A percentile compares a stretch with the other conserved stretches of the same genome.
phyloP scores from a whole-genome alignment of 169 alveolate genomes.

The Fabrea salina region DNA sequence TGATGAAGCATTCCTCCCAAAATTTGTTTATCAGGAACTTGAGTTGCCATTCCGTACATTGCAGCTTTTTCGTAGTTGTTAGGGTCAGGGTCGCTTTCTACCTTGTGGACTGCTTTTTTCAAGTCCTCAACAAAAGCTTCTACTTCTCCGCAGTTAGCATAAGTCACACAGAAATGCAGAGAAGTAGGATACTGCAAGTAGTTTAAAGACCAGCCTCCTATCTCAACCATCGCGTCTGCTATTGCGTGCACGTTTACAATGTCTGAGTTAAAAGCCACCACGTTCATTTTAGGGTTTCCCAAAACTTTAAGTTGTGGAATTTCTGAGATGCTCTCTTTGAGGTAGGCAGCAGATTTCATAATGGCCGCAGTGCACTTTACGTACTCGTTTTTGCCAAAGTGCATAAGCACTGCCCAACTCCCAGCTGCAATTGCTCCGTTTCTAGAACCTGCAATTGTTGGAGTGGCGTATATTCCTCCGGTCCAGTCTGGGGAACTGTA shows the following conservation, averaged over 20 bases:
- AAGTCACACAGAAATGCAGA: constrained; percentile 45
- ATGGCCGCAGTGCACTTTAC: constrained; percentile 33
- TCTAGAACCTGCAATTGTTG: constrained; percentile 52
- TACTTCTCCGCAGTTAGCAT: constrained; percentile 20
- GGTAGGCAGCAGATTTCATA: constrained; percentile 36
- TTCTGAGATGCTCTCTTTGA: constrained; percentile 34
- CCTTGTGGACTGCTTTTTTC: constrained; percentile 30
- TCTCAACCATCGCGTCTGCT: constrained; percentile 30
- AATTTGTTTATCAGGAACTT: not conserved
- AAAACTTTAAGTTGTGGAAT: constrained; percentile 38
- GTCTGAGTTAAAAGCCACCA: constrained; percentile 54
- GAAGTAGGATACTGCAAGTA: constrained; percentile 39
- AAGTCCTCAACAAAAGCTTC: constrained; percentile 39
- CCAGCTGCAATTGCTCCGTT: constrained; percentile 49
- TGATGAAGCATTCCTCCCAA: not conserved
- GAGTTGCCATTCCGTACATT: constrained; percentile 7
- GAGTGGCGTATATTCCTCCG: constrained; percentile 84
- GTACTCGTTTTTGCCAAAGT: constrained; percentile 51
- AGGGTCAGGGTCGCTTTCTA: constrained; percentile 27
- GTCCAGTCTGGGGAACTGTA: constrained; percentile 65
- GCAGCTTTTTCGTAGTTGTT: not conserved
- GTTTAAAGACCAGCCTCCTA: constrained; percentile 45
- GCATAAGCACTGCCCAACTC: constrained; percentile 46
- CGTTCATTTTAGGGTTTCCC: constrained; percentile 43
- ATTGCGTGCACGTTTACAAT: constrained; percentile 34